Evolutionary conservation across 306 rosid species (phyloP).

Genomic region (Lotus japonicus): DNA sequence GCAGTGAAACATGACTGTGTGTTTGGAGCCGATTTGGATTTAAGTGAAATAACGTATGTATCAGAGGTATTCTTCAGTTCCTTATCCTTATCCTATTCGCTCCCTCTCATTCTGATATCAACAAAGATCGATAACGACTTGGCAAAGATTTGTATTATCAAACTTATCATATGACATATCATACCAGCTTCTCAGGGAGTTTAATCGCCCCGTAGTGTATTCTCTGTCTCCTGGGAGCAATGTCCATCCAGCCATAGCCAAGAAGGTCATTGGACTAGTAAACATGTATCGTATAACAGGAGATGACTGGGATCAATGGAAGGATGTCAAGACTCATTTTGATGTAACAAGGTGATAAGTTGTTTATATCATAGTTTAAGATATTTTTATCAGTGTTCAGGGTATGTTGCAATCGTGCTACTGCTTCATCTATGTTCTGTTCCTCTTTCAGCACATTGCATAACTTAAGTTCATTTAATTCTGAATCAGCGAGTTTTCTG

Average conservation of each 20-base stretch:
- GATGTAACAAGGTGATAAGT: constrained; percentile 60
- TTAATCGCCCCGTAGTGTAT: constrained; percentile 60
- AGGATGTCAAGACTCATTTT: constrained; percentile 63
- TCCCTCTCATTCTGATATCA: constrained; percentile 1
- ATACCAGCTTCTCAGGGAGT: constrained; percentile 59
- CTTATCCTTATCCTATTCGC: background rate
- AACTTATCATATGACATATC: constrained; percentile 7
- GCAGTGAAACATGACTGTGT: constrained; percentile 96
- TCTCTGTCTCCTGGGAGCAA: constrained; percentile 88
- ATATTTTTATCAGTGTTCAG: constrained; percentile 1
- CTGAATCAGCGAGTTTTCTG: constrained; percentile 59
- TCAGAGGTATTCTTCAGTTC: constrained; percentile 53
- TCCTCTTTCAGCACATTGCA: background rate
- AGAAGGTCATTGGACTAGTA: constrained; percentile 56
- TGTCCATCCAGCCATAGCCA: constrained; percentile 71
- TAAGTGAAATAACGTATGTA: constrained; percentile 63
- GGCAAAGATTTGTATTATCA: background rate
- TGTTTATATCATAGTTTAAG: background rate
- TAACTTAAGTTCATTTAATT: constrained; percentile 10
- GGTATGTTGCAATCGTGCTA: background rate
- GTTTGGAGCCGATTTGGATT: constrained; percentile 87
- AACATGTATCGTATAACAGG: constrained; percentile 94
- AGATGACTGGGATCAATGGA: constrained; percentile 94
- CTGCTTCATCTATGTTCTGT: constrained; percentile 12
- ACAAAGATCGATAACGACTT: background rate